phyloP scores from a whole-genome alignment of 768 basidiomycete genomes.

The Mycena vulgaris region DNA sequence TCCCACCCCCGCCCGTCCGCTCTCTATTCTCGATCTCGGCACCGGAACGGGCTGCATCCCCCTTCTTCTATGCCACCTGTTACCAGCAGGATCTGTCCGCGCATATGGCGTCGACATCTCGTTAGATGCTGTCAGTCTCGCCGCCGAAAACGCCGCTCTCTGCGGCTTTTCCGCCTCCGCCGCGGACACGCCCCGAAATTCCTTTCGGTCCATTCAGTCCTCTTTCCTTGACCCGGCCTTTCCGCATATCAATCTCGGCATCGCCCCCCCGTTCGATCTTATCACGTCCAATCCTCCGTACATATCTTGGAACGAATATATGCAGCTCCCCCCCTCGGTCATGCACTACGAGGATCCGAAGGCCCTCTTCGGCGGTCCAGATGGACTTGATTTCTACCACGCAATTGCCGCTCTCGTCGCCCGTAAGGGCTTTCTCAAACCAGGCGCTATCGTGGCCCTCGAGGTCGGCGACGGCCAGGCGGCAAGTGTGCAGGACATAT shows the following conservation, averaged over 20 bases:
- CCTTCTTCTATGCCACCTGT: constrained; percentile 81
- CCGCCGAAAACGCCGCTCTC: constrained; percentile 63
- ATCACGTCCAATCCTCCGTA: constrained; percentile 92
- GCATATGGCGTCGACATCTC: constrained; percentile 82
- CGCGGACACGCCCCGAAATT: constrained; percentile 51
- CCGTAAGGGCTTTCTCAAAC: constrained; percentile 64
- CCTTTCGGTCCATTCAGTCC: constrained; percentile 56
- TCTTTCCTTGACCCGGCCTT: constrained; percentile 66
- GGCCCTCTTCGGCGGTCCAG: constrained; percentile 85
- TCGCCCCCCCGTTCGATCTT: constrained; percentile 76
- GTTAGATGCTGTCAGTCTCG: constrained; percentile 67
- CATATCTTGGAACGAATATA: constrained; percentile 78
- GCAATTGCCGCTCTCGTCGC: constrained; percentile 76
- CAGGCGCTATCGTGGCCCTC: constrained; percentile 74
- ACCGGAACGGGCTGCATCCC: constrained; percentile 96
- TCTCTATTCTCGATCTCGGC: constrained; percentile 86
- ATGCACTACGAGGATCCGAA: constrained; percentile 83
- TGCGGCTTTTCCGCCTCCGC: constrained; percentile 54
- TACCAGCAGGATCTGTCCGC: constrained; percentile 67
- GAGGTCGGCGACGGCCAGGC: constrained; percentile 89
- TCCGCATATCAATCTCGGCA: constrained; percentile 42
- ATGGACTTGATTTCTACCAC: constrained; percentile 76
- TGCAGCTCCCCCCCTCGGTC: constrained; percentile 77
- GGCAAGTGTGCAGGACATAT: constrained; percentile 69
- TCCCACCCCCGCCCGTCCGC: constrained; percentile 52